Conservation (phyloP, 75 land plant species). For the Cryptomeria japonica region DNA sequence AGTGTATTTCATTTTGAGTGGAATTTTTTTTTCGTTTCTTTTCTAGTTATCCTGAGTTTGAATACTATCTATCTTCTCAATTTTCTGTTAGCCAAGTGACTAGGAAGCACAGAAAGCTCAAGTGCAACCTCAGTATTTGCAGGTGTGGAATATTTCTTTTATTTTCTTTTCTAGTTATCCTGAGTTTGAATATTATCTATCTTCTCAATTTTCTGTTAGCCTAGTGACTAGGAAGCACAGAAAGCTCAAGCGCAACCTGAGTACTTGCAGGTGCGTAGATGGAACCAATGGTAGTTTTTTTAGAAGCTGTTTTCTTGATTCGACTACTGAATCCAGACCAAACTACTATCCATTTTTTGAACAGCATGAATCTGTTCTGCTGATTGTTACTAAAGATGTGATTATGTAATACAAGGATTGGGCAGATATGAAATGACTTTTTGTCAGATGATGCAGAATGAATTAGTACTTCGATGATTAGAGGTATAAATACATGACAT, state of each 20-base stretch:
- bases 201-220: no score
- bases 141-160: no score
- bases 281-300: not conserved
- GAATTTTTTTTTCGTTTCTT: no score
- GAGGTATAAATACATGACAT: not conserved
- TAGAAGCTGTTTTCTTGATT: not conserved
- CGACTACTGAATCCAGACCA: not conserved
- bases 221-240: no score
- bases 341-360: not conserved
- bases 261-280: not conserved
- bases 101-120: no score
- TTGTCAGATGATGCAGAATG: not conserved
- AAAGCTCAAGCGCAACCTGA: not conserved
- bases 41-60: no score
- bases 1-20: no score
- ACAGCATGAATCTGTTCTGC: not conserved
- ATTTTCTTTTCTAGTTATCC: no score
- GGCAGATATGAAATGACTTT: not conserved
- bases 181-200: no score
- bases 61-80: no score
- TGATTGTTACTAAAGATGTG: not conserved
- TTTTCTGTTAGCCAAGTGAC: no score
- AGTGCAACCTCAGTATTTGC: no score
- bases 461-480: not conserved
- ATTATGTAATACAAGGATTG: not conserved